These are phyloP conservation scores for Claviceps sp. DNA, from an alignment of 2,329 filamentous ascomycete genomes.

Conservation along the genomic window DNA sequence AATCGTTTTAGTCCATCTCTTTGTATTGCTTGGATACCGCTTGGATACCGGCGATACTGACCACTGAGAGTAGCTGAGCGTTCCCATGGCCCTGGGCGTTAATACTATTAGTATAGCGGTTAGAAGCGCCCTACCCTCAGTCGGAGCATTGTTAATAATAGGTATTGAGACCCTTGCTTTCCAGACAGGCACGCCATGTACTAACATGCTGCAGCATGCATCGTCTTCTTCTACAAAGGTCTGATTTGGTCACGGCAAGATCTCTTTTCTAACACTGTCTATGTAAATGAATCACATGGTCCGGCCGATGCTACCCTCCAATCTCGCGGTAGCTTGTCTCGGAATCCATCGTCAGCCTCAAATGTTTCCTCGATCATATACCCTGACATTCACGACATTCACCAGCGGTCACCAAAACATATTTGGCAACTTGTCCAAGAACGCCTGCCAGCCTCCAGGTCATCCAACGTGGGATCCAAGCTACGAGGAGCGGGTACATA, in stretches of 20 bases:
- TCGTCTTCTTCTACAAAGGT: conserved; percentile 16
- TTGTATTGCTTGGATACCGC: too few relatives aligned
- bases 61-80: conserved; percentile 29
- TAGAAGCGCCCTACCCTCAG: conserved; percentile 36
- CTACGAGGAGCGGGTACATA: neutral
- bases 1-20: too few relatives aligned
- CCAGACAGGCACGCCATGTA: conserved; percentile 8
- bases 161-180: conserved; percentile 19
- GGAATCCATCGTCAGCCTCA: conserved; percentile 18
- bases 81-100: conserved; percentile 36
- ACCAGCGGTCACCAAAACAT: conserved; percentile 37
- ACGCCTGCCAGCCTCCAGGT: neutral
- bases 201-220: conserved; percentile 7
- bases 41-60: neutral
- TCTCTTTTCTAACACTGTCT: neutral
- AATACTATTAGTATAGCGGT: conserved; percentile 26
- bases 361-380: conserved; percentile 27
- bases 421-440: conserved; percentile 6
- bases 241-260: conserved; percentile 6
- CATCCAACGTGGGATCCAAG: neutral
- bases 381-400: conserved; percentile 19
- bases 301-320: neutral
- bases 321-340: neutral
- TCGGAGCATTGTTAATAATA: conserved; percentile 35
- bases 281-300: conserved; percentile 1